phyloP scores from a whole-genome alignment of 148 eudicot genomes.

The Vaccinium macrocarpon region DNA sequence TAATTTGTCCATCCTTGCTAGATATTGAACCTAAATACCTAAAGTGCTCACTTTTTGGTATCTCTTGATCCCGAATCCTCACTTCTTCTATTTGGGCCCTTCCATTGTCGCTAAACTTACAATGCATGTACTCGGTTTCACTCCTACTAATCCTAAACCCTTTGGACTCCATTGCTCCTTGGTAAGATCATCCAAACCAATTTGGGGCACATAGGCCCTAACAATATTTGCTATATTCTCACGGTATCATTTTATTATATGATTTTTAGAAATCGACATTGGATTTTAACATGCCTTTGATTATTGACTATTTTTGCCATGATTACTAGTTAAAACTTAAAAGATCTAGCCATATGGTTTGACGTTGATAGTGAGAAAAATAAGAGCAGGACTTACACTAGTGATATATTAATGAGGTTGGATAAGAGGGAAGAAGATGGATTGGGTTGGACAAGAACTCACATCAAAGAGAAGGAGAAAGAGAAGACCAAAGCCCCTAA shows the following conservation, averaged over 20 bases:
- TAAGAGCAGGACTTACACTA: background rate
- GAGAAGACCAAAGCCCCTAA: background rate
- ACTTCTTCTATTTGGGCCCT: no score
- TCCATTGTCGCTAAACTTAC: no score
- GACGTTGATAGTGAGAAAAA: background rate
- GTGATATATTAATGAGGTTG: background rate
- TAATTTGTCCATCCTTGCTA: no score
- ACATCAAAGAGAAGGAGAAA: background rate
- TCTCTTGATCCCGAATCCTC: no score
- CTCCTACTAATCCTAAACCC: no score
- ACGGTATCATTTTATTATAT: background rate
- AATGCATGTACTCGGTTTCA: no score
- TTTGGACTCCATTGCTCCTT: no score
- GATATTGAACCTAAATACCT: no score
- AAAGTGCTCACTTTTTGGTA: no score
- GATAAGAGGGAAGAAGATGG: background rate
- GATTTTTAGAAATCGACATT: background rate
- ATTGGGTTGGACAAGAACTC: background rate
- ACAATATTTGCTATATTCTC: no score
- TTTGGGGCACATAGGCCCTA: no score
- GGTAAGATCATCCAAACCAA: no score
- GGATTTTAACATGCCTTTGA: background rate
- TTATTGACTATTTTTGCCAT: background rate
- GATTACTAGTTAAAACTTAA: background rate
- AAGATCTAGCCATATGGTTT: background rate